Evolutionary conservation across 768 basidiomycete genomes (phyloP).

Genomic region (Pulveroboletus sp.): DNA sequence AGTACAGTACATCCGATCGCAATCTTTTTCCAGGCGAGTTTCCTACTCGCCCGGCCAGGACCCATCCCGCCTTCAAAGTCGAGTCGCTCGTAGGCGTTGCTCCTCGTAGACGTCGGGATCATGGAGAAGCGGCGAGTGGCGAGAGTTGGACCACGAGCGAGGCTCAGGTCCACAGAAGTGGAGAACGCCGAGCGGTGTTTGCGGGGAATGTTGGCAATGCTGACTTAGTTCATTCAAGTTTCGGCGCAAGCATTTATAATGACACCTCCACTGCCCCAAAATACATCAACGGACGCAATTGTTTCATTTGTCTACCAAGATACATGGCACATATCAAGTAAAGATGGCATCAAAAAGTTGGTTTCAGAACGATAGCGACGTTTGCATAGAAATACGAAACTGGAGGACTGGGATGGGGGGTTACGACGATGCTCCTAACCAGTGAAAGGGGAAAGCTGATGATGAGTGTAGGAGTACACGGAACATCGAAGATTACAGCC

Average conservation of each 20-base stretch:
- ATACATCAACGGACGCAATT: not conserved
- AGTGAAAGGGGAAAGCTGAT: conserved; percentile 39
- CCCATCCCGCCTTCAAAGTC: conserved; percentile 65
- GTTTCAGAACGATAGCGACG: not conserved
- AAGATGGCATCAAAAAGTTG: not conserved
- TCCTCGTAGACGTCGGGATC: conserved; percentile 35
- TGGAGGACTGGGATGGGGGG: conserved; percentile 26
- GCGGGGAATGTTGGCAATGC: conserved; percentile 18
- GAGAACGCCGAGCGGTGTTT: conserved; percentile 23
- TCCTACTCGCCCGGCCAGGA: conserved; percentile 37
- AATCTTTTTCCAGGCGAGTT: conserved; percentile 63
- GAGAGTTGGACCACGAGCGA: conserved; percentile 16
- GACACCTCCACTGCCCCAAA: not conserved
- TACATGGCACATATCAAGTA: conserved; percentile 5
- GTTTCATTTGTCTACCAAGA: conserved; percentile 4
- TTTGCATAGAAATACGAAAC: not conserved
- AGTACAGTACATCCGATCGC: conserved; percentile 55
- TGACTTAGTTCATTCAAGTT: too few species aligned
- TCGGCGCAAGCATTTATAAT: too few species aligned
- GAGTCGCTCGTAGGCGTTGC: conserved; percentile 54
- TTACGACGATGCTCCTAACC: conserved; percentile 56
- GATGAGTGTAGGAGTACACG: conserved; percentile 30
- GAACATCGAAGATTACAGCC: conserved; percentile 44
- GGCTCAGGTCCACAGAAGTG: conserved; percentile 28
- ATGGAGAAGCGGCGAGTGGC: conserved; percentile 15